Evolutionary conservation across 495 filamentous ascomycete genomes (phyloP), one percentile per base, ranked within the genome.

Genomic region (Hypoxylon perforatum): DNA sequence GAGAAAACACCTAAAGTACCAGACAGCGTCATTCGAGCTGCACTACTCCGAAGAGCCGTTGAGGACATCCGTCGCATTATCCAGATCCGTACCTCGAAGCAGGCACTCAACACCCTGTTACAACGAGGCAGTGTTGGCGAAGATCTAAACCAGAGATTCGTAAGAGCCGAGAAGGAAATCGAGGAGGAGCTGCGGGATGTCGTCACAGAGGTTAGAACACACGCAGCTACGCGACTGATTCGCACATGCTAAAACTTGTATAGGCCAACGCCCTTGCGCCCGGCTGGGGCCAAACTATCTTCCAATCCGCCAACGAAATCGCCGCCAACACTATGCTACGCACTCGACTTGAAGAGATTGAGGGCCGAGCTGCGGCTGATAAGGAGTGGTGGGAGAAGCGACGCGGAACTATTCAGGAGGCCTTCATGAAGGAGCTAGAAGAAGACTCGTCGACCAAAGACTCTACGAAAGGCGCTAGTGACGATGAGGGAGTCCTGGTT

Each of bases 151-250:
- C 95, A 97, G 80, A 84, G 95, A 38, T 96, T 97, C 75, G 73
- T 86, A 70, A 82, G 91, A 39, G 95, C 94, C 22, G 95, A 99
- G 85, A 94, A 94, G 82, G 95, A 98, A 82, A 96, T 97, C 81
- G 93, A 99, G 78, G 94, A 93, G 61, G 95, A 99, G 78, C 81
- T 99, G 33, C 83, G 90, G 63, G 95, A 99, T 80, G 93, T 97
- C 41, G 92, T 97, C 33, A 85, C 88, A 69, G 95, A 99, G 90
- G 93, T 96, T 76, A 55, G 50, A 47, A 28, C 30, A 18, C 15
- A 12, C 28, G 8, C 23, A 6, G 6, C 4, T n/a, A 49, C 7
- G 42, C 12, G n/a, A 8, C 12, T 42, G 22, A 19, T 23, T 17
- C 41, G 36, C 17, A 21, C 23, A 50, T 60, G 46, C 58, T 62